Base-by-base conservation (phyloP, 2,329 filamentous ascomycete genomes). In the Aphanoascus verrucosus region DNA sequence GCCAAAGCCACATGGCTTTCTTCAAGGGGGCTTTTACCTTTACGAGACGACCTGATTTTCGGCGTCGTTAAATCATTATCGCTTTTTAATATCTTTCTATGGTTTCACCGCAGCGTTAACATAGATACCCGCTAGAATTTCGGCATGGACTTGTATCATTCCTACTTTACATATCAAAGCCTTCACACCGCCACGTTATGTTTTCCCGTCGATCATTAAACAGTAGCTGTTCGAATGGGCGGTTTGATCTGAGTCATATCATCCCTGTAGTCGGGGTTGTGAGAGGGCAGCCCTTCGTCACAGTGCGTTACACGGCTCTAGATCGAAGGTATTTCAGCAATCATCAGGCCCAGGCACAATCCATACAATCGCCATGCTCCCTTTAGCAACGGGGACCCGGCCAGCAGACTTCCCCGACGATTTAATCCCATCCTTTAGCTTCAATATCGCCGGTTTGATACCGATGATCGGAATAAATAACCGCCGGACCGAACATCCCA, bases 121-220 rank as follows among this genome's bases (percentile, higher is more conserved):
- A 47, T 53, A 53, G 51, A 53, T 53, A 53, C 51, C 51, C 51
- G 37, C 44, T 53, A 53, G 43, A 52, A 19, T 20, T 45, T 42
- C 41, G 32, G 20, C 38, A 35, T 20, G 14, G 17, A 23, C 7
- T 4, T 23, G 23, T 45, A 45, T 45, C n/a, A 8, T 45, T 11
- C 42, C 19, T 8, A 23, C 23, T n/a, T n/a, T 23, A 17, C n/a
- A 17, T 4, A 44, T 17, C 5, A 45, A 4, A 14, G 9, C 42
- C 14, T n/a, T 52, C 34, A 40, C 14, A 40, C 31, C 19, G 7
- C 7, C 23, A 28, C 7, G 23, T 4, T 28, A 28, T 28, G 23
- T 7, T 28, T 28, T 28, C 23, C 23, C 7, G n/a, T 28, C 23
- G 23, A 28, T 28, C 23, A 7, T 28, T 28, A 28, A 28, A 7